Base-by-base conservation (phyloP, 306 rosid genomes). In the Malus fusca region DNA sequence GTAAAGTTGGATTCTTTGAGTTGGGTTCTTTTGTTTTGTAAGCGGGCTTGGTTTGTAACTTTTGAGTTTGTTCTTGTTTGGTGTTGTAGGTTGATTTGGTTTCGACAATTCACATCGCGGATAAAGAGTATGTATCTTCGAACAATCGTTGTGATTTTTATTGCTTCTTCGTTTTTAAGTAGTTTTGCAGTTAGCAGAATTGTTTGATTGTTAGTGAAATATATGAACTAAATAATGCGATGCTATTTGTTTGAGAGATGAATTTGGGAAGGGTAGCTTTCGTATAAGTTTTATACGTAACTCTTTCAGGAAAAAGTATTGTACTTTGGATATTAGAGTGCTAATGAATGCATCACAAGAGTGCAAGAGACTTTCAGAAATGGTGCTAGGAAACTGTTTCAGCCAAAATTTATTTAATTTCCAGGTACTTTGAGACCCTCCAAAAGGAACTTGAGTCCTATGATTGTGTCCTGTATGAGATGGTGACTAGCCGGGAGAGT, bases 61-160 rank as follows among this genome's bases (percentile, higher is more conserved):
- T 31, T 68, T 68, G 70, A 69, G 28, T 52, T 79, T 79, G 14
- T 62, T 52, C 56, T 51, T 67, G 30, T 84, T 43, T 80, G 82
- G 30, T 84, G 42, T 60, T 89, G 80, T 79, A 95, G 98, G 98
- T 95, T 78, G 98, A 95, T 87, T 87, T 95, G 93, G 90, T 95
- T 72, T 95, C 98, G 6, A 95, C 98, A 43, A 90, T 95, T 90
- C 98, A 95, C 75, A 95, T 95, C 48, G 98, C 93, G 30, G 98
- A 95, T 83, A 86, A 90, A 85, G 92, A 90, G 98, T 95, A 86
- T 62, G 97, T 81, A 61, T 51, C 62, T 23, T 48, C 19, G 18
- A 48, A 48, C 55, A 48, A 15, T 48, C 55, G 8, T 15, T 48
- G 8, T 48, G 6, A 48, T 48, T 48, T 4, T 48, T 48, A 14